Percentiles rank a stretch among this genome's conserved stretches.
Conservation (phyloP, 345 rosid species). For the Salix arbutifolia region DNA sequence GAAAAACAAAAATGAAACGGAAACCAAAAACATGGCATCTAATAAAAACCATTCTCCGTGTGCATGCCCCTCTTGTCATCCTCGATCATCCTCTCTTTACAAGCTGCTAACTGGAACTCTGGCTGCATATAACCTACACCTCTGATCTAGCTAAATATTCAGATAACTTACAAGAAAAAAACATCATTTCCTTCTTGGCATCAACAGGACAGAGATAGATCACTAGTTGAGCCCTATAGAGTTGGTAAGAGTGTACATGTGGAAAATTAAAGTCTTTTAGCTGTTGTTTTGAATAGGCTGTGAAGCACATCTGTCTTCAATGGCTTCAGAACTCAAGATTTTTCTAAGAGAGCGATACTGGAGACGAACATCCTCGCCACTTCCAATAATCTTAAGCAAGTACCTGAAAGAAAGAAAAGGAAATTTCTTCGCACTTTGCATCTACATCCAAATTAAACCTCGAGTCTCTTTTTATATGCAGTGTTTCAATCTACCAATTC, state of each 20-base stretch:
- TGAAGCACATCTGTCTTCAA: constrained; percentile 49
- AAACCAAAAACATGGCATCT: background rate
- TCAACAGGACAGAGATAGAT: background rate
- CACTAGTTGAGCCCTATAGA: constrained; percentile 13
- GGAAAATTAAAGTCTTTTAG: constrained; percentile 19
- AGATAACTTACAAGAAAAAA: constrained; percentile 6
- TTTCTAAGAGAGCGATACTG: constrained; percentile 91
- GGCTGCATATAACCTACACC: constrained; percentile 9
- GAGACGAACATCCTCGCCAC: constrained; percentile 82
- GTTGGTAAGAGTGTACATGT: background rate
- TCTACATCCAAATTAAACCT: background rate
- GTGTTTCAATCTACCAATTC: background rate
- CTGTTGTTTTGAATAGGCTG: constrained; percentile 56
- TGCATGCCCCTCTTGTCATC: background rate
- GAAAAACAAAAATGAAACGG: background rate
- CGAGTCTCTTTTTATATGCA: background rate
- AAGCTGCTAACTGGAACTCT: constrained; percentile 6
- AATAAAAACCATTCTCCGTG: background rate
- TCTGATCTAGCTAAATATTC: constrained; percentile 19
- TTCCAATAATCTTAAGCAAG: constrained; percentile 67
- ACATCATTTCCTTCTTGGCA: constrained; percentile 1
- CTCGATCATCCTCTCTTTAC: constrained; percentile 15
- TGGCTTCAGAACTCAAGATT: constrained; percentile 31
- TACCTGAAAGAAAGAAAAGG: constrained; percentile 49
- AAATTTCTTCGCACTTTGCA: background rate